A percentile compares a stretch with the other conserved stretches of the same genome.
phyloP scores from a whole-genome alignment of 2,329 filamentous ascomycete species.

The Epichloe elymi region DNA sequence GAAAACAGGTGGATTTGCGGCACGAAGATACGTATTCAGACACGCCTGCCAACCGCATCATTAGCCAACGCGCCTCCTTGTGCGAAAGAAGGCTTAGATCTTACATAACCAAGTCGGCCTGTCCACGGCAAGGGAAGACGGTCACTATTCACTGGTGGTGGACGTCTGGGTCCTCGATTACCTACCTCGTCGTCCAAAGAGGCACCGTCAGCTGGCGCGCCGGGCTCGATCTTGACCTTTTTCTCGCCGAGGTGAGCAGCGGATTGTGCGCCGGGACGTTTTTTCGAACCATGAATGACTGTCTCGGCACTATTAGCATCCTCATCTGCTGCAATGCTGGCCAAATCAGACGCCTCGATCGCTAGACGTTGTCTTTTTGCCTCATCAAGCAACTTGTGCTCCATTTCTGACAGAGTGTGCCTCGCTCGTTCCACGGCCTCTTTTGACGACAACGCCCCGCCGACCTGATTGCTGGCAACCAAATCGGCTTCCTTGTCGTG shows the following conservation, averaged over 20 bases:
- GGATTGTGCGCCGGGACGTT: neutral
- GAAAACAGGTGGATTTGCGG: conserved; percentile 67
- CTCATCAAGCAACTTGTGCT: conserved; percentile 28
- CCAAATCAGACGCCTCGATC: conserved; percentile 27
- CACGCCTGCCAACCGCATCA: conserved; percentile 46
- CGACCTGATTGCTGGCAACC: neutral
- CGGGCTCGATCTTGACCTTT: neutral
- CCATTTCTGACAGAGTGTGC: conserved; percentile 36
- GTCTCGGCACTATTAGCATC: neutral
- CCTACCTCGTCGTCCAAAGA: conserved; percentile 3
- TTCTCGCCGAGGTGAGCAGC: neutral
- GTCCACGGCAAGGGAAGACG: conserved; percentile 83
- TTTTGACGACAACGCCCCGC: neutral
- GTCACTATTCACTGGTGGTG: conserved; percentile 69
- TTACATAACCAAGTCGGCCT: conserved; percentile 76
- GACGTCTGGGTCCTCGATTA: conserved; percentile 34
- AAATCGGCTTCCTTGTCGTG: neutral
- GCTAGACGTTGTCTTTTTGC: conserved; percentile 33
- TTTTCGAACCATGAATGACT: neutral
- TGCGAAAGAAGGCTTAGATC: conserved; percentile 15
- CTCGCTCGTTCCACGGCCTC: conserved; percentile 26
- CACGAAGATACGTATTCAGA: conserved; percentile 80
- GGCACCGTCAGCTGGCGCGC: neutral
- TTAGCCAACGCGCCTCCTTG: conserved; percentile 1
- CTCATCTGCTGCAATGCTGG: neutral